Percentiles rank a stretch among this genome's conserved stretches.
Evolutionary conservation across 2,329 filamentous ascomycete genomes (phyloP).

Genomic region (Didymella keratinophila): DNA sequence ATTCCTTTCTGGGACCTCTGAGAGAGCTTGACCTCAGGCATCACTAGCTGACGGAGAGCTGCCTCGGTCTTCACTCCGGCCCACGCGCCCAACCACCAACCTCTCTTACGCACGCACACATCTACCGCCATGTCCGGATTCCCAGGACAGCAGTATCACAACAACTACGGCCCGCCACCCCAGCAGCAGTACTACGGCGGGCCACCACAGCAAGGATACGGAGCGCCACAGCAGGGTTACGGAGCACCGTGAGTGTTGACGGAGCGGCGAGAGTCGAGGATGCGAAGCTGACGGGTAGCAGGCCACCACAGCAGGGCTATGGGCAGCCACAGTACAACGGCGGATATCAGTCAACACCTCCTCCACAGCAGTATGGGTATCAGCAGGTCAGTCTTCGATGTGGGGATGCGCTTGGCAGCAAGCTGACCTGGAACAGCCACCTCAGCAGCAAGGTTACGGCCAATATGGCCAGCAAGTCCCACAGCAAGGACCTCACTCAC

Average conservation of each 20-base stretch:
- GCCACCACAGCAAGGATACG: constrained; percentile 33
- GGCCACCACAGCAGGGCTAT: constrained; percentile 49
- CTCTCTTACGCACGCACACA: constrained; percentile 11
- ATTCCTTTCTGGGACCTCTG: not conserved
- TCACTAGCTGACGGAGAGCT: constrained; percentile 11
- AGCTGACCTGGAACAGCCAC: constrained; percentile 43
- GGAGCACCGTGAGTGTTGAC: constrained; percentile 36
- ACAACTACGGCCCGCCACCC: constrained; percentile 46
- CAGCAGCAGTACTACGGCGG: constrained; percentile 41
- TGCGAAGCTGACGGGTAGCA: constrained; percentile 27
- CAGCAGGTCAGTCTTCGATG: constrained; percentile 46
- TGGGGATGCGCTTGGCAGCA: not conserved
- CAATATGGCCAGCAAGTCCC: constrained; percentile 35
- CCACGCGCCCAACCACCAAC: constrained; percentile 10
- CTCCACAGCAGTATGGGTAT: constrained; percentile 56
- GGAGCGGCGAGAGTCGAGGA: not conserved
- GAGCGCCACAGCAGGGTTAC: constrained; percentile 31
- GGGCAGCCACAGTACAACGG: constrained; percentile 52
- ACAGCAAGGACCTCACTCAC: constrained; percentile 32
- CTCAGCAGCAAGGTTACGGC: constrained; percentile 45
- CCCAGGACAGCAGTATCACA: constrained; percentile 54
- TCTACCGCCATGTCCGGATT: constrained; percentile 48
- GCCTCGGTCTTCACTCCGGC: constrained; percentile 6
- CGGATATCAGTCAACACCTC: constrained; percentile 49
- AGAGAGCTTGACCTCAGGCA: not conserved